Conservation (phyloP, 257 asterid genomes). For the Fraxinus anomala region DNA sequence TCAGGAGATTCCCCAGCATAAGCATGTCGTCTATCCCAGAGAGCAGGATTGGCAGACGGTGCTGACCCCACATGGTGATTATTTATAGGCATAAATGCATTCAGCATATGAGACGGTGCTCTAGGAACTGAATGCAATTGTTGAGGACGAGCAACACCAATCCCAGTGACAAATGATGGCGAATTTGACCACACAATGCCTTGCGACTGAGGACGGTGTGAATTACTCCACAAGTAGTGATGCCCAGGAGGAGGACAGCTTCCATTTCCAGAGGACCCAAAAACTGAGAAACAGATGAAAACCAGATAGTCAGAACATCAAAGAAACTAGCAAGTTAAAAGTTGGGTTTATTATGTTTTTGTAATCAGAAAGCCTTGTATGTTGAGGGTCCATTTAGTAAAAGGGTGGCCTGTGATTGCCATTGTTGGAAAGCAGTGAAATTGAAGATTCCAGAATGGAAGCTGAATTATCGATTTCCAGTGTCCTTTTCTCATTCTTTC, state of each 20-base stretch:
- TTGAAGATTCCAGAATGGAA: conserved; percentile 7
- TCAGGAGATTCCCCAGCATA: conserved; percentile 87
- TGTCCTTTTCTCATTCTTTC: conserved; percentile 9
- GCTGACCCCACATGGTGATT: conserved; percentile 95
- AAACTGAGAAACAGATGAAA: conserved; percentile 51
- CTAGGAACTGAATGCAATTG: conserved; percentile 80
- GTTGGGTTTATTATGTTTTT: conserved; percentile 2
- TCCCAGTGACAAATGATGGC: conserved; percentile 73
- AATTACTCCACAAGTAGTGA: conserved; percentile 80
- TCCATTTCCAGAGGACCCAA: conserved; percentile 76
- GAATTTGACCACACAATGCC: conserved; percentile 77
- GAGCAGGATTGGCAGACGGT: conserved; percentile 78
- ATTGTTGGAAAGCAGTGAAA: conserved; percentile 13
- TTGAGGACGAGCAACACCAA: conserved; percentile 59
- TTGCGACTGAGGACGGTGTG: conserved; percentile 74
- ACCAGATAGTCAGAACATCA: conserved; percentile 22
- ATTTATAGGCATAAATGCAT: conserved; percentile 58
- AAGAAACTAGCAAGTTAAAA: conserved; percentile 1
- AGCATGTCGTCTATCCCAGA: conserved; percentile 78
- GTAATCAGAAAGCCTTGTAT: neutral
- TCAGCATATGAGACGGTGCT: conserved; percentile 71
- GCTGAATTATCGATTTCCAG: neutral
- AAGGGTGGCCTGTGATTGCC: conserved; percentile 10
- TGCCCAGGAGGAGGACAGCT: conserved; percentile 89
- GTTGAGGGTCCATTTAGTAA: neutral